These are phyloP conservation scores for Oryza officinalis DNA, from an alignment of 176 grass and related monocot genomes.

Conservation along the genomic window DNA sequence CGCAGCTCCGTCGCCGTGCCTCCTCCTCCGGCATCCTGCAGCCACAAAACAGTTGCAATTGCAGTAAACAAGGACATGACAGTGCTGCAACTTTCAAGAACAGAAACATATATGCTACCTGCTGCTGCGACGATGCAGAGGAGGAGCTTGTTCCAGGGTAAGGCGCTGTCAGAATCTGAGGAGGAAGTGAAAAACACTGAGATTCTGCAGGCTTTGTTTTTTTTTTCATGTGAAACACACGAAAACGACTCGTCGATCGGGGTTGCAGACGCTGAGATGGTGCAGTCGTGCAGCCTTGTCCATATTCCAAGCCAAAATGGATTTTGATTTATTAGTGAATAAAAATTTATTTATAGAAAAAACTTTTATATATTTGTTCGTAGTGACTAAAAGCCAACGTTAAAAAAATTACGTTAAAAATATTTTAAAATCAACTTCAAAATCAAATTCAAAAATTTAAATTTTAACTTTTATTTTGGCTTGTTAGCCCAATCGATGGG, in stretches of 20 bases:
- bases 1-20: slow-evolving; percentile 22
- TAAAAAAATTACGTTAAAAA: no score
- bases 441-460: no score
- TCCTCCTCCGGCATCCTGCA: slow-evolving; percentile 13
- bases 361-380: no score
- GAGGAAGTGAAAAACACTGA: neutral
- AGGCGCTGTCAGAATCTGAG: slow-evolving; percentile 47
- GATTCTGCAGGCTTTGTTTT: neutral
- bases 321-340: no score
- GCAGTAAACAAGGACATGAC: neutral
- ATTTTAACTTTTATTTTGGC: no score
- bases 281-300: no score
- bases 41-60: neutral
- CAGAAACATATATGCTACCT: neutral
- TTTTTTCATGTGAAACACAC: neutral
- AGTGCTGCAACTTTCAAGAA: neutral
- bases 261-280: no score
- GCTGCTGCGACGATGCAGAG: slow-evolving; percentile 9
- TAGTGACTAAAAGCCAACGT: no score
- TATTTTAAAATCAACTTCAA: no score
- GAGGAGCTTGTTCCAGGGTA: slow-evolving; percentile 22
- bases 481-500: no score
- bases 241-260: neutral
- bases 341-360: no score
- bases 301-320: no score